phyloP scores from a whole-genome alignment of 2,329 filamentous ascomycete genomes.

The Esteya vermicola region DNA sequence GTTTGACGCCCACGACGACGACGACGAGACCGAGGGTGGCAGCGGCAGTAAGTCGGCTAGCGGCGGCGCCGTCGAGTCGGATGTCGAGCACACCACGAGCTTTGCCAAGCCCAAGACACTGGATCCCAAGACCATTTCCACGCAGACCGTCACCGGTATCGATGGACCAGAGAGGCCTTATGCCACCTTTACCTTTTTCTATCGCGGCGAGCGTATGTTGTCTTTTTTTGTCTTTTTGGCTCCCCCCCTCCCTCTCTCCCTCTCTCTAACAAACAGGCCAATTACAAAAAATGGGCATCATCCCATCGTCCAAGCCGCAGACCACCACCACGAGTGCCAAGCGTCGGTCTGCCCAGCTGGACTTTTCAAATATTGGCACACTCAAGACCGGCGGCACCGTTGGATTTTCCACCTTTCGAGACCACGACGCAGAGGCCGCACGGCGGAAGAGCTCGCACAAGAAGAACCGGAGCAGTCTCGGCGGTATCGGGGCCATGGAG shows the following conservation, averaged over 20 bases:
- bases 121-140: constrained; percentile 95
- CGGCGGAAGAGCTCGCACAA: constrained; percentile 49
- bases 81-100: constrained; percentile 92
- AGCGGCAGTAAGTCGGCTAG: constrained; percentile 28
- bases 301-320: constrained; percentile 51
- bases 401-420: constrained; percentile 79
- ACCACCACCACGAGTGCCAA: constrained; percentile 52
- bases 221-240: neutral
- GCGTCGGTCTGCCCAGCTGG: constrained; percentile 66
- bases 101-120: constrained; percentile 94
- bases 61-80: constrained; percentile 52
- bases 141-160: constrained; percentile 96
- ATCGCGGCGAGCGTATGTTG: constrained; percentile 82
- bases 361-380: constrained; percentile 74
- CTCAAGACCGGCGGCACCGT: constrained; percentile 78
- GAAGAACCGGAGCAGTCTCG: constrained; percentile 29
- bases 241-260: too few relatives aligned
- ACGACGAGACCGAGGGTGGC: constrained; percentile 49
- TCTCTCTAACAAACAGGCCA: constrained; percentile 48
- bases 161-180: constrained; percentile 94
- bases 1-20: constrained; percentile 92
- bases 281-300: constrained; percentile 89
- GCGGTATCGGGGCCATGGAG: constrained; percentile 41
- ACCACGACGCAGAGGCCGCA: constrained; percentile 41
- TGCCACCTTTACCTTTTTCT: constrained; percentile 95